Evolutionary conservation across 306 rosid species (phyloP).

Genomic region (Biancaea sappan): DNA sequence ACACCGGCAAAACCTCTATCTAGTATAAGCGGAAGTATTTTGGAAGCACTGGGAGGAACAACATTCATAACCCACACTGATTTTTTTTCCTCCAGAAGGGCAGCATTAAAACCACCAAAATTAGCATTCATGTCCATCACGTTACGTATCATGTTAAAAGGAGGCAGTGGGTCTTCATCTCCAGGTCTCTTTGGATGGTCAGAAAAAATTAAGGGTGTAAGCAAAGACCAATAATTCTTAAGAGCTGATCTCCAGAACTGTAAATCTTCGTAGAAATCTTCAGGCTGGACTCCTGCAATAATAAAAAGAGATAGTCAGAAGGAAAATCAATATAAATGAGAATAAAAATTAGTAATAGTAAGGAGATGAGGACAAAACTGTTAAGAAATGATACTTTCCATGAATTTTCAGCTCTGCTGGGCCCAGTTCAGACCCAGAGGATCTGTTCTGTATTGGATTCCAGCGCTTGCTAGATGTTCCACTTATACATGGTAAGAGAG

Average conservation of each 20-base stretch:
- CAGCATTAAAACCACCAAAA: constrained; percentile 90
- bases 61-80: constrained; percentile 98
- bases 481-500: constrained; percentile 84
- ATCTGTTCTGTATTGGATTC: constrained; percentile 87
- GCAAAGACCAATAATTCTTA: constrained; percentile 88
- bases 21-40: constrained; percentile 88
- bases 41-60: constrained; percentile 71
- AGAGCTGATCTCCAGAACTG: constrained; percentile 78
- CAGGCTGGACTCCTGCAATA: constrained; percentile 82
- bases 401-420: constrained; percentile 78
- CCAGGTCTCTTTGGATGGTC: constrained; percentile 99
- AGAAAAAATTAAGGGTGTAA: constrained; percentile 95
- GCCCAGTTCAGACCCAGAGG: constrained; percentile 61
- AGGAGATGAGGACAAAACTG: constrained; percentile 24
- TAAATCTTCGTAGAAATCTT: constrained; percentile 78
- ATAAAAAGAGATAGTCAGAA: constrained; percentile 40
- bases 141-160: constrained; percentile 95
- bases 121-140: constrained; percentile 95
- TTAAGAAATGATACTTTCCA: constrained; percentile 68
- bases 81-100: constrained; percentile 84
- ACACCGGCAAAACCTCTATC: constrained; percentile 93
- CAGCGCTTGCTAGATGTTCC: constrained; percentile 81
- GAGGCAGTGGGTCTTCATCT: constrained; percentile 98
- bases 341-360: background rate
- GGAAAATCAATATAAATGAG: constrained; percentile 21